These are phyloP conservation scores for Rhizopus sp. DNA, from an alignment of 371 early-diverging fungal species.

Conservation along the genomic window DNA sequence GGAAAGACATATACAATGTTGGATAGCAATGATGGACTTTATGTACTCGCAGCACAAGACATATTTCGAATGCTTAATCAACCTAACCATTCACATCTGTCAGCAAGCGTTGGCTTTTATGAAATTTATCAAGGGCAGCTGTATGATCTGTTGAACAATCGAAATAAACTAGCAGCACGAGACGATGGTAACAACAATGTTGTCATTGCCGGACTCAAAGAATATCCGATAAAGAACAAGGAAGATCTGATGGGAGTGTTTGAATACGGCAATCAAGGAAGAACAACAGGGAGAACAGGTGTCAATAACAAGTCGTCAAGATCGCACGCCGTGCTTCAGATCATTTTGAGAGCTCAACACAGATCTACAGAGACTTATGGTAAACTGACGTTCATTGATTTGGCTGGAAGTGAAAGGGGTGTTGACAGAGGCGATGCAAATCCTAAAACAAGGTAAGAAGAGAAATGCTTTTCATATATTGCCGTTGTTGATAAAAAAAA, in stretches of 20 bases:
- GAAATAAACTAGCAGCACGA: constrained; percentile 87
- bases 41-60: constrained; percentile 89
- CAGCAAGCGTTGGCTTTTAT: constrained; percentile 88
- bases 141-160: constrained; percentile 90
- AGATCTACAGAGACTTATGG: constrained; percentile 57
- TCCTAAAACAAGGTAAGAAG: constrained; percentile 71
- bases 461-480: background rate
- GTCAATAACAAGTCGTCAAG: constrained; percentile 87
- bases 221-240: constrained; percentile 76
- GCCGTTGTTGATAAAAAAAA: background rate
- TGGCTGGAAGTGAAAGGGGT: constrained; percentile 98
- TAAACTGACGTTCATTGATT: constrained; percentile 94
- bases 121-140: constrained; percentile 97
- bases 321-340: constrained; percentile 94
- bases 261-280: constrained; percentile 83
- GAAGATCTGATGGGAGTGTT: constrained; percentile 87
- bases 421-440: constrained; percentile 91
- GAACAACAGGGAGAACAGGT: constrained; percentile 88
- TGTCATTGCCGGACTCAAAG: constrained; percentile 82
- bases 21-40: constrained; percentile 81
- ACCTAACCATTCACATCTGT: constrained; percentile 71
- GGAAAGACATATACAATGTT: constrained; percentile 99
- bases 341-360: constrained; percentile 76
- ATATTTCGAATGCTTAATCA: constrained; percentile 79
- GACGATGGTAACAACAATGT: constrained; percentile 97